Base-by-base conservation (phyloP, 2,329 filamentous ascomycete genomes). In the Epichloe scottii region DNA sequence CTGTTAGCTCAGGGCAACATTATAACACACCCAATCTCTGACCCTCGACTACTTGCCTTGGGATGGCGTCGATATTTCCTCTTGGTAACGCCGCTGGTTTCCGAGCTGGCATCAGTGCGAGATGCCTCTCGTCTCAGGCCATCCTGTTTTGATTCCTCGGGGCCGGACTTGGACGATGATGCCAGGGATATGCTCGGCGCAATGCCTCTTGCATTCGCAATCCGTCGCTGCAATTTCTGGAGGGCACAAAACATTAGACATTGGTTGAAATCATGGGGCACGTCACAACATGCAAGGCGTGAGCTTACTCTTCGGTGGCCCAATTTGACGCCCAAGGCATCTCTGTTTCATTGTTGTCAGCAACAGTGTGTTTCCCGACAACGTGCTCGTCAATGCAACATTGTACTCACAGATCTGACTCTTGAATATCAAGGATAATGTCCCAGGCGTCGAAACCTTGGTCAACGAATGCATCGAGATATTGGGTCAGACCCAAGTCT, bases 361-460 rank as follows among this genome's bases (percentile, higher is more conserved):
- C 49, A 39, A 43, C 40, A 41, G 37, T 40, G 5, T 21, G 26
- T 17, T 45, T 45, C n/a, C n/a, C 38, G 5, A 44, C 15, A 19
- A 38, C 8, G 30, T 3, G 4, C 17, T 11, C 12, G 19, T 15
- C 5, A 15, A 10, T 30, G 14, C n/a, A 35, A 26, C 4, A 35
- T 12, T 44, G 12, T 62, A 69, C 82, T 64, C 67, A 89, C 84
- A 93, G 73, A 61, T 93, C 87, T 23, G 85, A 86, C 66, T 91
- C 87, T 54, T 87, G 89, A 50, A 93, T 89, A 62, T 91, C 87
- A 48, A 89, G 73, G 51, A 91, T 82, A 1, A 84, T 89, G 35
- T 89, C 85, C 87, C 87, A 91, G 11, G 82, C 81, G 65, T 93
- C 87, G 65, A 93, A 93, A 3, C 87, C 87, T 67, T 91, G 86